A percentile compares a stretch with the other conserved stretches of the same genome.
Evolutionary conservation across 2,329 filamentous ascomycete genomes (phyloP).

Genomic region (Phaeomoniella chlamydospora): DNA sequence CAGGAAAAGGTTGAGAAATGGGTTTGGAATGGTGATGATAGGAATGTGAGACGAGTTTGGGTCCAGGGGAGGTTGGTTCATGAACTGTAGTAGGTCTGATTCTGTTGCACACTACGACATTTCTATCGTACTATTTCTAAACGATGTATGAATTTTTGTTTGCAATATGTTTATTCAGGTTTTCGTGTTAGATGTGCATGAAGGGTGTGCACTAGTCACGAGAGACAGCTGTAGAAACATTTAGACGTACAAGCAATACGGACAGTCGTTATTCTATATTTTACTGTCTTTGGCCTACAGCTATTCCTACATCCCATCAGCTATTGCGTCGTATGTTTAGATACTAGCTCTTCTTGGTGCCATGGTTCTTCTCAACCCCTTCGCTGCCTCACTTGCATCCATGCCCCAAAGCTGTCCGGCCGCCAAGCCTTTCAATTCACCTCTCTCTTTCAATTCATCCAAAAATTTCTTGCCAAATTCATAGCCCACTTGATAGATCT

Average conservation of each 20-base stretch:
- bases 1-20: conserved; percentile 80
- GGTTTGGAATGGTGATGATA: conserved; percentile 85
- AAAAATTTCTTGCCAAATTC: conserved; percentile 71
- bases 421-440: conserved; percentile 46
- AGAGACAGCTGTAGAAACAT: no score
- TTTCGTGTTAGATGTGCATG: no score
- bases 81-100: no score
- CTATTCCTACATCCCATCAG: no score
- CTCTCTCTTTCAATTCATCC: conserved; percentile 60
- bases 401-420: conserved; percentile 35
- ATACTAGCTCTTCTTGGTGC: conserved; percentile 68
- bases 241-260: no score
- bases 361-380: conserved; percentile 62
- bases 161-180: no score
- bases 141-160: no score
- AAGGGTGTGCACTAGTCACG: no score
- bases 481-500: conserved; percentile 86
- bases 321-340: conserved; percentile 27
- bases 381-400: conserved; percentile 64
- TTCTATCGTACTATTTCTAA: no score
- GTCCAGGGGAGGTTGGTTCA: conserved; percentile 69
- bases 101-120: no score
- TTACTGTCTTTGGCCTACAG: no score
- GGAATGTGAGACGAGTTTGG: conserved; percentile 83
- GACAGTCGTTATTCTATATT: no score